A percentile compares a stretch with the other conserved stretches of the same genome.
These are phyloP conservation scores for Termitomyces sp. DNA, from an alignment of 1,284 basidiomycete genomes.

Conservation along the genomic window DNA sequence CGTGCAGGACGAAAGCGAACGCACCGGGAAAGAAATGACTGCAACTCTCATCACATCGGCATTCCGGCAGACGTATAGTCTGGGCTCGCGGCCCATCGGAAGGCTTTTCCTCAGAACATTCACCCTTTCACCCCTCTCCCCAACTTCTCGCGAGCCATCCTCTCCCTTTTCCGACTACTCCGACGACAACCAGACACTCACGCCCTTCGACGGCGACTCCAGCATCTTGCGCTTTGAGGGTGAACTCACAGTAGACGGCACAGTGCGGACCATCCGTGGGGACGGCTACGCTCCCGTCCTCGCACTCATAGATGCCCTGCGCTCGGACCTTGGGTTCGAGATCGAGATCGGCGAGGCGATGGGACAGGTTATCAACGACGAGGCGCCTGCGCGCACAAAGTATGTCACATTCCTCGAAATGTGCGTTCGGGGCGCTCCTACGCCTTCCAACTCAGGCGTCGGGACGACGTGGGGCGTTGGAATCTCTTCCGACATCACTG, in stretches of 20 bases:
- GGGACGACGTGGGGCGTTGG: slow-evolving; percentile 82
- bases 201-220: slow-evolving; percentile 32
- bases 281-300: slow-evolving; percentile 83
- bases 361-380: slow-evolving; percentile 73
- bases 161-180: slow-evolving; percentile 27
- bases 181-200: slow-evolving; percentile 28
- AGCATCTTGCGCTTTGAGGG: slow-evolving; percentile 64
- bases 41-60: slow-evolving; percentile 57
- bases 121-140: slow-evolving; percentile 24
- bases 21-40: slow-evolving; percentile 66
- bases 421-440: slow-evolving; percentile 47
- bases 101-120: slow-evolving; percentile 25
- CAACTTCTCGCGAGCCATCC: slow-evolving; percentile 22
- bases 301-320: slow-evolving; percentile 78
- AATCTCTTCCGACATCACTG: slow-evolving; percentile 78
- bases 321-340: slow-evolving; percentile 63
- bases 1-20: slow-evolving; percentile 84
- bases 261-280: slow-evolving; percentile 64
- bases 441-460: slow-evolving; percentile 31
- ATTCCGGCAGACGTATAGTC: slow-evolving; percentile 72
- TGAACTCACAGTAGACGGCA: slow-evolving; percentile 67
- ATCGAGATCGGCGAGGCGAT: slow-evolving; percentile 76
- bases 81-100: slow-evolving; percentile 44
- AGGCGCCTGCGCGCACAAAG: slow-evolving; percentile 44
- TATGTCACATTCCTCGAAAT: slow-evolving; percentile 86